These are phyloP conservation scores for Posidonia oceanica DNA, from an alignment of 116 monocot genomes.

Conservation along the genomic window DNA sequence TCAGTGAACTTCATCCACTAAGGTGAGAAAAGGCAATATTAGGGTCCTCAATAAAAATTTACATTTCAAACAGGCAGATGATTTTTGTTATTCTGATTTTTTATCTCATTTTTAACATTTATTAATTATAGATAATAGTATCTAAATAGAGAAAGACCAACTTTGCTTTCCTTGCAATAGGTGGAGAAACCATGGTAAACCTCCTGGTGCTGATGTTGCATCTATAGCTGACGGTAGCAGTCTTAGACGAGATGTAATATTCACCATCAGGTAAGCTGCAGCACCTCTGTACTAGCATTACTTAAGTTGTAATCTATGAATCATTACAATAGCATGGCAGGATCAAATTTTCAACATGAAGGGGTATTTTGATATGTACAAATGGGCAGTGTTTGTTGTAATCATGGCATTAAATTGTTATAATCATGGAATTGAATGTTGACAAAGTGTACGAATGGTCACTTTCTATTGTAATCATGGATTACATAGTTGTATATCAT, in stretches of 20 bases:
- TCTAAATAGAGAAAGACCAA: not conserved
- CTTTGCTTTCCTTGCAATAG: slow-evolving; percentile 19
- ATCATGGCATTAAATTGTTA: not conserved
- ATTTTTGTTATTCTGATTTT: too few species aligned
- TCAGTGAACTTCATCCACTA: slow-evolving; percentile 55
- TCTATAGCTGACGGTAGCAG: slow-evolving; percentile 47
- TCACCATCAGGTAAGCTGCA: slow-evolving; percentile 59
- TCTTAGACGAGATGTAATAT: slow-evolving; percentile 46
- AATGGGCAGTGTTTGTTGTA: not conserved
- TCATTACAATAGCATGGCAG: too few species aligned
- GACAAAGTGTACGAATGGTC: too few species aligned
- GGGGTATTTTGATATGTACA: too few species aligned
- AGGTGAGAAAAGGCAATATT: slow-evolving; percentile 26
- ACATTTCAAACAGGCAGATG: too few species aligned
- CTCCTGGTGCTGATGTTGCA: slow-evolving; percentile 68
- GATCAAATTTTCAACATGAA: too few species aligned
- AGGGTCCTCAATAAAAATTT: not conserved
- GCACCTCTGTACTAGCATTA: too few species aligned
- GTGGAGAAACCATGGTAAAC: slow-evolving; percentile 63
- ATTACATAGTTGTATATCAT: too few species aligned
- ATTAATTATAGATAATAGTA: not conserved
- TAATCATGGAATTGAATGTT: too few species aligned
- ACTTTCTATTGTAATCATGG: too few species aligned
- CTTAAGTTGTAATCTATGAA: too few species aligned
- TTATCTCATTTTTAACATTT: too few species aligned